These are phyloP conservation scores for Talaromyces sp. DNA, from an alignment of 2,329 filamentous ascomycete genomes.

Conservation along the genomic window DNA sequence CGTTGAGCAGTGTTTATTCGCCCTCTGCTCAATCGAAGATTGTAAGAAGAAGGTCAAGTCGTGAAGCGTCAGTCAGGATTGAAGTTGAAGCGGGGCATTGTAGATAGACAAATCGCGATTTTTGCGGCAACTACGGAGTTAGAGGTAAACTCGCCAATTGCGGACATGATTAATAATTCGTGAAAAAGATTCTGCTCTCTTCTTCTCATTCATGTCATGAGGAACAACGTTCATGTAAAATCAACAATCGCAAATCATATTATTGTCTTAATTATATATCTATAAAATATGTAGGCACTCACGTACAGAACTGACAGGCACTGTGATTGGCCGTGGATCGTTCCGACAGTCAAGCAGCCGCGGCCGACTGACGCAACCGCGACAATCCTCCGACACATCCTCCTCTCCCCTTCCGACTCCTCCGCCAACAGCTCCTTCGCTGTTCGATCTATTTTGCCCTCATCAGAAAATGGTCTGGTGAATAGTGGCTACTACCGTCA, in stretches of 20 bases:
- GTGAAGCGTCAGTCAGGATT: neutral
- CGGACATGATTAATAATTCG: slow-evolving; percentile 1
- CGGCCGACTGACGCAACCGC: neutral
- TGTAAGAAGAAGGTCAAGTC: neutral
- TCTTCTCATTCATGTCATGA: neutral
- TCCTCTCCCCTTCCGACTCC: neutral
- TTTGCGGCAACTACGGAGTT: slow-evolving; percentile 2
- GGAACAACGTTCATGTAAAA: too few species aligned
- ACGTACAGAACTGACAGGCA: neutral
- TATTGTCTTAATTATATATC: too few species aligned
- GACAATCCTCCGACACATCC: neutral
- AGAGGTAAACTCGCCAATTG: neutral
- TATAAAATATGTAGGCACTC: neutral
- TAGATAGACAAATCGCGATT: neutral
- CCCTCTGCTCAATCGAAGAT: too few species aligned
- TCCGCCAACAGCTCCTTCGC: neutral
- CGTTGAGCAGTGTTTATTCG: too few species aligned
- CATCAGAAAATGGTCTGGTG: neutral
- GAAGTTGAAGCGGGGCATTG: neutral
- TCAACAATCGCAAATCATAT: too few species aligned
- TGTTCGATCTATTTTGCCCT: neutral
- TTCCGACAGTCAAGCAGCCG: neutral
- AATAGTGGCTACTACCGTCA: neutral
- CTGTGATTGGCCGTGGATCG: neutral
- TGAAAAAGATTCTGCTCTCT: neutral